Conservation (phyloP, 2,329 filamentous ascomycete species). For the Aureobasidium namibiae region DNA sequence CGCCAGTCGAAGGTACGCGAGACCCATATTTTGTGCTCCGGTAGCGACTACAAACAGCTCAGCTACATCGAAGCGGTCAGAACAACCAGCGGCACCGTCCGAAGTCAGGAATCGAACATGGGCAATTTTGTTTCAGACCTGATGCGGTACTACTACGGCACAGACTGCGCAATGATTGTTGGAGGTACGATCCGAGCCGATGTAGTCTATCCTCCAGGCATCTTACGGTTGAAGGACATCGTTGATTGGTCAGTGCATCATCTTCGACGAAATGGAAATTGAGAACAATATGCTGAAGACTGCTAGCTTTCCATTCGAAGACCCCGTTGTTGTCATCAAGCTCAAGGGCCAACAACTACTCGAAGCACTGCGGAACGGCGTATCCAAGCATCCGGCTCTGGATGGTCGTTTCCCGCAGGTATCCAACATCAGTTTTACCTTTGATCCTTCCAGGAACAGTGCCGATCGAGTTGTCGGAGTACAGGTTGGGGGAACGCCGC, state of each 20-base stretch:
- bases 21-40: constrained; percentile 76
- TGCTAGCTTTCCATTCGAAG: constrained; percentile 72
- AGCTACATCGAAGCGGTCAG: constrained; percentile 69
- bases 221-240: constrained; percentile 72
- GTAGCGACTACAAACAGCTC: constrained; percentile 85
- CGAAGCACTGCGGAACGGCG: constrained; percentile 76
- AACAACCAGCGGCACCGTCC: constrained; percentile 48
- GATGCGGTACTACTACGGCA: constrained; percentile 73
- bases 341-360: constrained; percentile 64
- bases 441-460: constrained; percentile 54
- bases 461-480: constrained; percentile 57
- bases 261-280: too few relatives aligned
- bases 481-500: constrained; percentile 51
- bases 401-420: constrained; percentile 82
- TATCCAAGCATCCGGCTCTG: constrained; percentile 70
- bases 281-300: constrained; percentile 19
- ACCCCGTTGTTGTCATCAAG: constrained; percentile 71
- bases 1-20: constrained; percentile 68
- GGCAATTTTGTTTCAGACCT: constrained; percentile 89
- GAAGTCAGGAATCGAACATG: constrained; percentile 69
- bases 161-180: constrained; percentile 79
- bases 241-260: constrained; percentile 51
- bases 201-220: constrained; percentile 75
- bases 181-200: constrained; percentile 81
- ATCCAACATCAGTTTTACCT: constrained; percentile 69